Evolutionary conservation across 2,329 filamentous ascomycete species (phyloP).

Genomic region (Fusarium subtropicale): DNA sequence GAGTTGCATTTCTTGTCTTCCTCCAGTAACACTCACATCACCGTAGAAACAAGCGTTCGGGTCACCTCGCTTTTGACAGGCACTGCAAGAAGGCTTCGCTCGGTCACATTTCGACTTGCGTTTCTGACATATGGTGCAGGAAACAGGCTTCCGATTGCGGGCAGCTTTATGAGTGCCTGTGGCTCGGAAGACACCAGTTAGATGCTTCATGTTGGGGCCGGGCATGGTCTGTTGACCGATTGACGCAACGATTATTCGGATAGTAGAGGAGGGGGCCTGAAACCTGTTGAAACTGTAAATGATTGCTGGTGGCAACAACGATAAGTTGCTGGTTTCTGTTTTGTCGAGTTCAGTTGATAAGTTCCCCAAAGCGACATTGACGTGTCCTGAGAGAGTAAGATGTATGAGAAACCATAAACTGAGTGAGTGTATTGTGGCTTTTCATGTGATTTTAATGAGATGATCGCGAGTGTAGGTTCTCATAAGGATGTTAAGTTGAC

Average conservation of each 20-base stretch:
- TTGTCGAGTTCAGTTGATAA: neutral
- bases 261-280: neutral
- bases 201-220: slow-evolving; percentile 36
- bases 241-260: neutral
- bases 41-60: slow-evolving; percentile 51
- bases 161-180: slow-evolving; percentile 51
- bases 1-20: slow-evolving; percentile 54
- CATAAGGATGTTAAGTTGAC: neutral
- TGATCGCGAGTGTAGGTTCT: neutral
- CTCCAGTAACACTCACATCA: slow-evolving; percentile 19
- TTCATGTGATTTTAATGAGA: neutral
- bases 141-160: slow-evolving; percentile 57
- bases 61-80: slow-evolving; percentile 56
- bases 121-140: slow-evolving; percentile 56
- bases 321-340: neutral
- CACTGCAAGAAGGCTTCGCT: slow-evolving; percentile 53
- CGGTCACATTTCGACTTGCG: slow-evolving; percentile 60
- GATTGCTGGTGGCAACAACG: neutral
- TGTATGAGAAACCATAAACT: too few species aligned
- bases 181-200: slow-evolving; percentile 54
- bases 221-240: slow-evolving; percentile 34
- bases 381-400: neutral
- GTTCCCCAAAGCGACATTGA: neutral
- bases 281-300: neutral
- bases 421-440: neutral